Evolutionary conservation across 1,284 basidiomycete species (phyloP).

Genomic region (Grifola frondosa): DNA sequence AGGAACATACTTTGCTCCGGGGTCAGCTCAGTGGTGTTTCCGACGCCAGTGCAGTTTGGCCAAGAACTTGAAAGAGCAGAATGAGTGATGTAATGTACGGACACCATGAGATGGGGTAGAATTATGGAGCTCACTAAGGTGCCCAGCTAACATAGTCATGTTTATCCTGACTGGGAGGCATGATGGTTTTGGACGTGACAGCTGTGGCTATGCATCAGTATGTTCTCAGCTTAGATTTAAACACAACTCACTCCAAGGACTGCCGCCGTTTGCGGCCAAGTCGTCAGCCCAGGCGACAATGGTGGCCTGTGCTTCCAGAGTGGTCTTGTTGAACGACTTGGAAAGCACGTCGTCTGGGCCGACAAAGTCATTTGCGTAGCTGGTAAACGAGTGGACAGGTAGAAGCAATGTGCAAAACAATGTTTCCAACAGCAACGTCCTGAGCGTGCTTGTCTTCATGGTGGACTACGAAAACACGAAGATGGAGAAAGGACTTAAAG

Average conservation of each 20-base stretch:
- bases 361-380: conserved; percentile 56
- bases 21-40: conserved; percentile 44
- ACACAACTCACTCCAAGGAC: conserved; percentile 52
- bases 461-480: no score
- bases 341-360: conserved; percentile 48
- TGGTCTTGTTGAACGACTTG: conserved; percentile 39
- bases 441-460: no score
- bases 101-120: not conserved
- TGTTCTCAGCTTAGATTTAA: not conserved
- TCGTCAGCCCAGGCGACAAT: conserved; percentile 46
- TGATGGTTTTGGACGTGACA: conserved; percentile 38
- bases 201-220: conserved; percentile 29
- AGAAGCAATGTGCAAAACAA: conserved; percentile 9
- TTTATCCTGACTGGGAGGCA: conserved; percentile 42
- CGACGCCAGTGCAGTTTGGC: conserved; percentile 51
- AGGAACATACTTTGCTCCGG: conserved; percentile 41
- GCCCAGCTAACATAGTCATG: conserved; percentile 58
- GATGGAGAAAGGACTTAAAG: no score
- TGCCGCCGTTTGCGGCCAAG: conserved; percentile 40
- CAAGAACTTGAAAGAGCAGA: conserved; percentile 44
- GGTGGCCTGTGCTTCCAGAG: conserved; percentile 42
- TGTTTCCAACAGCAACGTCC: no score
- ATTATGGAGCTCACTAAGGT: conserved; percentile 44
- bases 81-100: conserved; percentile 1
- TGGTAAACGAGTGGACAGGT: conserved; percentile 30